These are phyloP conservation scores for Hypomyces perniciosus DNA, from an alignment of 2,329 filamentous ascomycete species.

Conservation along the genomic window DNA sequence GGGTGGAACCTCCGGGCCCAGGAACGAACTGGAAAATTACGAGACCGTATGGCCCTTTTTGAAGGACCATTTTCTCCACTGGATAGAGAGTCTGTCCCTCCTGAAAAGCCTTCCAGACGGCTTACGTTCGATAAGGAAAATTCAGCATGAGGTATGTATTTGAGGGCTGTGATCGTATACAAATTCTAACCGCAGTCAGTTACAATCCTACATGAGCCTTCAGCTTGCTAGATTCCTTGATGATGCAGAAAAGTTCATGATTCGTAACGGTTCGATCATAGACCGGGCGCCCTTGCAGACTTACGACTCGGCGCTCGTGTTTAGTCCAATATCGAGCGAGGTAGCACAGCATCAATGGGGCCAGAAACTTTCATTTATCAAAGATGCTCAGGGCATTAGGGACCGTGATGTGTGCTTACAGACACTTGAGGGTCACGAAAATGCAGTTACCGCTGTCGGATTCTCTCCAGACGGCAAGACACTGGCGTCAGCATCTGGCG, in stretches of 20 bases:
- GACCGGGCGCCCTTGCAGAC: constrained; percentile 25
- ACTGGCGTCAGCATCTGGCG: constrained; percentile 14
- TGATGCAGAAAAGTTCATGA: constrained; percentile 19
- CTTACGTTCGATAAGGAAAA: constrained; percentile 6
- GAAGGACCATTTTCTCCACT: constrained; percentile 14
- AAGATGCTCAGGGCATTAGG: not conserved
- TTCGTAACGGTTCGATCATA: constrained; percentile 21
- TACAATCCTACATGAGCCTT: constrained; percentile 1
- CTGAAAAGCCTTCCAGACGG: constrained; percentile 12
- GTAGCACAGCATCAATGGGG: constrained; percentile 14
- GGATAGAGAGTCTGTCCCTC: constrained; percentile 16
- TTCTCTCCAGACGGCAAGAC: constrained; percentile 15
- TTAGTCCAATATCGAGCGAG: constrained; percentile 23
- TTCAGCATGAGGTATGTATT: constrained; percentile 6
- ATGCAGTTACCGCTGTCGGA: constrained; percentile 9
- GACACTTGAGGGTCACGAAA: constrained; percentile 16
- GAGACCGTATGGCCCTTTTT: constrained; percentile 17
- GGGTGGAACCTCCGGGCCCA: not conserved
- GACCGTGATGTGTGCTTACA: constrained; percentile 10
- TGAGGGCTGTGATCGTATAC: not conserved
- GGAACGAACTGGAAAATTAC: constrained; percentile 13
- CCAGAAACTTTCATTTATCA: constrained; percentile 17
- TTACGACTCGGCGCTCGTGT: constrained; percentile 29
- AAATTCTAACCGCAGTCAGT: not conserved
- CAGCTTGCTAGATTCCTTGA: constrained; percentile 24